Evolutionary conservation across 202 grass and related monocot genomes (phyloP), one percentile per base, ranked within the genome.

Genomic region (Alloteropsis angusta): DNA sequence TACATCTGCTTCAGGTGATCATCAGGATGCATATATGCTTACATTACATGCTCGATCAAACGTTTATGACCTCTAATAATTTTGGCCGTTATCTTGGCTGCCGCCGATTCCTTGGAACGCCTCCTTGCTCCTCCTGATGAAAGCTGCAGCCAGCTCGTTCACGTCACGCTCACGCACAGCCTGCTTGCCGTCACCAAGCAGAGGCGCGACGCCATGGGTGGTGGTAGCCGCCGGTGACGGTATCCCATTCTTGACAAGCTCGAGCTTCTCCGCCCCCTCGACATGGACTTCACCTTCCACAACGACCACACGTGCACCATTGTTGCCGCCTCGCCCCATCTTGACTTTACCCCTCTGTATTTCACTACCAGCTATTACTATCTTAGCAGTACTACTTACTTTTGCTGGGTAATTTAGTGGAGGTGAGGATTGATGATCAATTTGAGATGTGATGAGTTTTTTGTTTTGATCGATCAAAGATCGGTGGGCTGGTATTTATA

Each of bases 61-160:
- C 8, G 7, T n/a, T 28, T 11, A 30, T 26, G 21, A 11, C 64
- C 21, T 68, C 28, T 30, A 30, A 30, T 30, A 30, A 30, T 30
- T 68, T 38, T 46, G 6, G 41, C 1, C 22, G 19, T 48, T 16
- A 69, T 16, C 39, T 2, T 45, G 26, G 10, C 19, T 26, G n/a
- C 21, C 41, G 7, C 2, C 16, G 0, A 47, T 60, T 17, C 64
- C 50, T 58, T 3, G 26, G 65, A 81, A 60, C 42, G 0, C 5
- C 42, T 45, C 32, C 55, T 18, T 81, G 7, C 1, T 81, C 55
- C 19, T 60, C 55, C 5, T 45, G 78, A 81, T 81, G 67, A 72
- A 81, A 71, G 26, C 54, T 5, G 1, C 55, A 61, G 78, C 78
- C 21, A 9, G 12, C 43, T 50, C 3, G 79, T 81, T n/a, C 19